A percentile compares a stretch with the other conserved stretches of the same genome.
phyloP scores from a whole-genome alignment of 768 basidiomycete species.

The Auricularia cornea region DNA sequence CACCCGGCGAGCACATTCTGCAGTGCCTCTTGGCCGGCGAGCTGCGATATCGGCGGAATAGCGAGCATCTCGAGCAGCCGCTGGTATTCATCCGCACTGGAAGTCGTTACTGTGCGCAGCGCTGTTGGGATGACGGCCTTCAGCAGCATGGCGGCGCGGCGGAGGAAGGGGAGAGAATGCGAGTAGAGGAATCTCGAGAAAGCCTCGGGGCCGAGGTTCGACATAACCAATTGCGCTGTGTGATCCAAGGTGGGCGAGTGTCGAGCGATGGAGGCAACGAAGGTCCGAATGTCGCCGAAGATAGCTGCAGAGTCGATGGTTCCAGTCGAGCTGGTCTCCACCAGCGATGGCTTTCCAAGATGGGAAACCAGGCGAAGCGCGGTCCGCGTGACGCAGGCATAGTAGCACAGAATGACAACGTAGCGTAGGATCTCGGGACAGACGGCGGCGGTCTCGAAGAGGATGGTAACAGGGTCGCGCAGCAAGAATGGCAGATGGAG shows the following conservation, averaged over 20 bases:
- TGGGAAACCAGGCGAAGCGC: slow-evolving; percentile 81
- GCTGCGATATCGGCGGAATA: slow-evolving; percentile 70
- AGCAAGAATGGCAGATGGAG: slow-evolving; percentile 81
- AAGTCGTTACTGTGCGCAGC: slow-evolving; percentile 37
- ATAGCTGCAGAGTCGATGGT: slow-evolving; percentile 54
- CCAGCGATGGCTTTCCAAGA: slow-evolving; percentile 49
- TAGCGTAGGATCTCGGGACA: slow-evolving; percentile 85
- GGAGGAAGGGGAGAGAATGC: slow-evolving; percentile 87
- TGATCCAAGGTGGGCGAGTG: slow-evolving; percentile 85
- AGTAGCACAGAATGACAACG: slow-evolving; percentile 82
- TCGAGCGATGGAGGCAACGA: slow-evolving; percentile 84
- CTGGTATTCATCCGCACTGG: slow-evolving; percentile 60
- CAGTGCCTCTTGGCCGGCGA: slow-evolving; percentile 78
- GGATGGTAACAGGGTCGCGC: slow-evolving; percentile 81
- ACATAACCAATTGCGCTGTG: slow-evolving; percentile 69
- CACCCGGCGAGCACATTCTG: slow-evolving; percentile 84
- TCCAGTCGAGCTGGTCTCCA: slow-evolving; percentile 35
- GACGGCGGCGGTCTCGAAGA: slow-evolving; percentile 85
- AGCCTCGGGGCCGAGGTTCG: slow-evolving; percentile 71
- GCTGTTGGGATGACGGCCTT: slow-evolving; percentile 61
- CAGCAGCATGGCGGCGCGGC: slow-evolving; percentile 77
- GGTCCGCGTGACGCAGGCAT: slow-evolving; percentile 78
- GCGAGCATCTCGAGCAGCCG: slow-evolving; percentile 67
- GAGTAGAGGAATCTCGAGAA: slow-evolving; percentile 82
- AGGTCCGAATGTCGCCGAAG: slow-evolving; percentile 81